Percentiles rank a stretch among this genome's conserved stretches.
These are phyloP conservation scores for Margaritispora aquatica DNA, from an alignment of 495 filamentous ascomycete genomes.

Conservation along the genomic window DNA sequence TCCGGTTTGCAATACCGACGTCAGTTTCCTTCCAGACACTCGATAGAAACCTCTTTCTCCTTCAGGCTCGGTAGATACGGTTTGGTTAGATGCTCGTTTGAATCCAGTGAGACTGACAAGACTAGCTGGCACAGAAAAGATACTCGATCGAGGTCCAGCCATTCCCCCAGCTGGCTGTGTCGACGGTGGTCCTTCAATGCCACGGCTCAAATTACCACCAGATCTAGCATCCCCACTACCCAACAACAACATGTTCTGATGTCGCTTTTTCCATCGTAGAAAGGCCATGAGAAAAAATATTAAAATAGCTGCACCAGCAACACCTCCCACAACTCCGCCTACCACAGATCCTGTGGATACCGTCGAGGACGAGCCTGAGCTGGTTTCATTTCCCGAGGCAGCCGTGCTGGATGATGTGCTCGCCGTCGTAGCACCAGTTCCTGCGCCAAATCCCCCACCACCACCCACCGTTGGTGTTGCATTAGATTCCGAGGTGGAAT, in stretches of 20 bases:
- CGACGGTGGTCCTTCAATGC: conserved; percentile 12
- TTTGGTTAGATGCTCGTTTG: conserved; percentile 40
- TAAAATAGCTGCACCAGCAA: conserved; percentile 56
- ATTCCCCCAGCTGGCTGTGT: conserved; percentile 37
- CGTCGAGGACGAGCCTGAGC: conserved; percentile 8
- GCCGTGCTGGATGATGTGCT: conserved; percentile 12
- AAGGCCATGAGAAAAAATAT: conserved; percentile 47
- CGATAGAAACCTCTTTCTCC: conserved; percentile 47
- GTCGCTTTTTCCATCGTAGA: conserved; percentile 48
- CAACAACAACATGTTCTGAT: conserved; percentile 23
- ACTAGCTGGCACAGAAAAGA: conserved; percentile 50
- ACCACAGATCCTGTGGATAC: conserved; percentile 36
- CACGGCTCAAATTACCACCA: conserved; percentile 26
- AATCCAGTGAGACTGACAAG: conserved; percentile 40
- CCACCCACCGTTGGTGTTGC: not conserved
- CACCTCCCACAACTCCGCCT: conserved; percentile 59
- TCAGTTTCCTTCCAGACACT: conserved; percentile 67
- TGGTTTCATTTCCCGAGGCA: conserved; percentile 23
- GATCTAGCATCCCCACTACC: conserved; percentile 27
- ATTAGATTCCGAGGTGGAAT: conserved; percentile 6
- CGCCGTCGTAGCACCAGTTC: not conserved
- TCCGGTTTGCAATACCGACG: conserved; percentile 60
- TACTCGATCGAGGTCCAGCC: conserved; percentile 31
- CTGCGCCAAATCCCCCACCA: conserved; percentile 4
- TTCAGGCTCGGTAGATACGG: conserved; percentile 32